A percentile compares a stretch with the other conserved stretches of the same genome.
These are phyloP conservation scores for Trichoderma pleuroti DNA, from an alignment of 2,329 filamentous ascomycete species.

Conservation along the genomic window DNA sequence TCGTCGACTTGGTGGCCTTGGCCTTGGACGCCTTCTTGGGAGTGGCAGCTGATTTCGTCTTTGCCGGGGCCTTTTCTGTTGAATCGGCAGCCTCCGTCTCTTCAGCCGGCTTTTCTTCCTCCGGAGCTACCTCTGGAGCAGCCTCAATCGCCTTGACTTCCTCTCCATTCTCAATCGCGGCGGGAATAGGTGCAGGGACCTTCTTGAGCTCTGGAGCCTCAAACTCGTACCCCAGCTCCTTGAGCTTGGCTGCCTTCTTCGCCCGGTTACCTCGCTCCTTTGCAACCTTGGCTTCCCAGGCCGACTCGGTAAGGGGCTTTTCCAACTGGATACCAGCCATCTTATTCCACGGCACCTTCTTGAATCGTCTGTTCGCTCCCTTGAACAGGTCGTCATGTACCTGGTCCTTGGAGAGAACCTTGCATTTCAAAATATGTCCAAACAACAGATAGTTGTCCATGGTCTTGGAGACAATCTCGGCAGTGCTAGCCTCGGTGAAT, in stretches of 20 bases:
- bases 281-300: constrained; percentile 73
- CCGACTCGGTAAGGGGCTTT: constrained; percentile 66
- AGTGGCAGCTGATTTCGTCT: constrained; percentile 25
- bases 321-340: constrained; percentile 74
- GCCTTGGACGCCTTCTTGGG: constrained; percentile 28
- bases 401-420: constrained; percentile 70
- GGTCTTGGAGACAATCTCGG: constrained; percentile 86
- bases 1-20: constrained; percentile 23
- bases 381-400: constrained; percentile 82
- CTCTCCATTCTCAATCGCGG: constrained; percentile 36
- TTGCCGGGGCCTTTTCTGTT: constrained; percentile 24
- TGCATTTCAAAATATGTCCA: constrained; percentile 88
- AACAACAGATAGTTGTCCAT: constrained; percentile 99
- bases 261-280: constrained; percentile 69
- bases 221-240: constrained; percentile 80
- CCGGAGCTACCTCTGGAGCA: constrained; percentile 27
- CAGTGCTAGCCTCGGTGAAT: constrained; percentile 73
- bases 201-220: constrained; percentile 68
- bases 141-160: constrained; percentile 38
- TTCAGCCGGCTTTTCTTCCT: constrained; percentile 27
- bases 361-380: constrained; percentile 86
- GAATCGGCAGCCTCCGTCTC: constrained; percentile 21
- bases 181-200: constrained; percentile 36
- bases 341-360: constrained; percentile 81
- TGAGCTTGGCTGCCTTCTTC: constrained; percentile 69